Evolutionary conservation across 345 rosid species (phyloP).

Genomic region (Mercurialis annua): DNA sequence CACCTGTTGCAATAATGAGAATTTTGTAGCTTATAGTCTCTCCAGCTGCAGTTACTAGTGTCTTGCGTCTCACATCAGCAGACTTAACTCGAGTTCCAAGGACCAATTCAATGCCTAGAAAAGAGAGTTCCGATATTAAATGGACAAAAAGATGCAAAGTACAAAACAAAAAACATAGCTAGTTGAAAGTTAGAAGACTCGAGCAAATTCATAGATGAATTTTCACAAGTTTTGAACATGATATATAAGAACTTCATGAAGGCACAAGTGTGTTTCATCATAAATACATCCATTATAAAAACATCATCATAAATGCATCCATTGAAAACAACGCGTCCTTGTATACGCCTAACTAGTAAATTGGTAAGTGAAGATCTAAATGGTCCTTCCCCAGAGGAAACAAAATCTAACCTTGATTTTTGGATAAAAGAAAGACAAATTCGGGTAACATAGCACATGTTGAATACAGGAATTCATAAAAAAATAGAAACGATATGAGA

Average conservation of each 20-base stretch:
- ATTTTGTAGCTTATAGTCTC: conserved; percentile 90
- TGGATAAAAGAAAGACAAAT: not conserved
- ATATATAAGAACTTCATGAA: not conserved
- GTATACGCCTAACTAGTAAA: not conserved
- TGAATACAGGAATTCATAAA: not conserved
- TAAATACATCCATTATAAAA: not conserved
- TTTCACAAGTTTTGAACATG: not conserved
- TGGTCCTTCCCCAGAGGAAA: not conserved
- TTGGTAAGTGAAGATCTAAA: not conserved
- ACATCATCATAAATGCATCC: not conserved
- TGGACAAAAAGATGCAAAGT: not conserved
- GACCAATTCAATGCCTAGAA: conserved; percentile 83
- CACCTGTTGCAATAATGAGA: conserved; percentile 96
- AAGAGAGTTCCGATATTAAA: not conserved
- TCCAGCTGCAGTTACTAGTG: conserved; percentile 78
- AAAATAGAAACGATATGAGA: not conserved
- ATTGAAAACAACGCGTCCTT: not conserved
- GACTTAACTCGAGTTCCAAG: conserved; percentile 91
- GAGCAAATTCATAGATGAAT: not conserved
- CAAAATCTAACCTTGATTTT: not conserved
- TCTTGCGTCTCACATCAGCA: conserved; percentile 82
- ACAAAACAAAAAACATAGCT: not conserved
- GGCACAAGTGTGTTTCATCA: not conserved
- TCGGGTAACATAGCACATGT: not conserved
- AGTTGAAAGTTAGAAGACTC: not conserved